Base-by-base conservation (phyloP, 805 yeast genomes). In the Candida silvatica region DNA sequence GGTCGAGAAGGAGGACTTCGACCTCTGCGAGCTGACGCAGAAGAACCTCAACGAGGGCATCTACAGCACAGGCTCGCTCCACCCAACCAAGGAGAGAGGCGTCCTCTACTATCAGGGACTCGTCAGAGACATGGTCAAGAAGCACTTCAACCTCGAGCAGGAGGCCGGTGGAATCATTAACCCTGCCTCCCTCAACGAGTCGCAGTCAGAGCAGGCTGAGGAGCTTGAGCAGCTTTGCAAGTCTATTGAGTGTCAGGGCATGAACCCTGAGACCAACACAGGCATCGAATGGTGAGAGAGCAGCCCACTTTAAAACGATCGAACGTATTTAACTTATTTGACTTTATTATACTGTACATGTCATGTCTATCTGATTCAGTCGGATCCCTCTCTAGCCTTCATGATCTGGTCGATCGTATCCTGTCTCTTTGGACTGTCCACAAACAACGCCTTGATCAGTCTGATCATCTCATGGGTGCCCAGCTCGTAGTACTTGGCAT, bases 1-100 rank as follows among this genome's bases (percentile, higher is more conserved):
- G 50, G 80, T 74, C 39, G 81, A 74, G 55, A 40, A 65, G n/a
- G 79, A 73, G 51, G 80, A 75, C 55, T 75, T 60, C 56, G 71
- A 75, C 51, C 59, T 75, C 43, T 74, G 80, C 58, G 72, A 63
- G 36, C 61, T 62, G 48, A 74, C 81, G 6, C 80, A 75, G 49
- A 69, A 69, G 59, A 74, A 74, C 58, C 62, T 74, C 50, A 71
- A 71, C 55, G 74, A 72, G 52, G 80, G 80, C 20, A 61, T 74
- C 29, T 74, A 74, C 52, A 58, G 69, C 3, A 66, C 79, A 4
- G 81, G 81, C 3, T 72, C 58, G 47, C 61, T 74, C 42, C 80
- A 74, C 52, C 80, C 81, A 36, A 49, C 56, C 31, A 74, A 73
- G 53, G 80, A 74, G 49, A 59, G 59, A 34, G 81, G 81, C 27